phyloP scores from a whole-genome alignment of 108 stramenopile species.

The Stephanodiscus triporus region DNA sequence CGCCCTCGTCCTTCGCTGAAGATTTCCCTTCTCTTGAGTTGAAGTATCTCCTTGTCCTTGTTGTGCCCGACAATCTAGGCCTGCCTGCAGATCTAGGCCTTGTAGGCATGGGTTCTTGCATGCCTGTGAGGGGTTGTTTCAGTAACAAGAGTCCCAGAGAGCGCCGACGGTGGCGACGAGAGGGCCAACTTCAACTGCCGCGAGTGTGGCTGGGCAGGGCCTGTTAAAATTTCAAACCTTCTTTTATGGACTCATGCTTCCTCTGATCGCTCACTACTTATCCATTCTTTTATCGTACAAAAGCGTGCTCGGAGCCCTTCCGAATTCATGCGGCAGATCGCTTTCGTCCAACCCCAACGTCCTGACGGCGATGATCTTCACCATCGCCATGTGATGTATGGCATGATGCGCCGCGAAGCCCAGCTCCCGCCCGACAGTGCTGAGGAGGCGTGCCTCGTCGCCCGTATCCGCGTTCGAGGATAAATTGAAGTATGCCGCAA shows the following conservation, averaged over 20 bases:
- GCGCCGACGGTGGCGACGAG: not conserved
- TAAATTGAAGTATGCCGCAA: constrained; percentile 78
- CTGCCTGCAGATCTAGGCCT: constrained; percentile 16
- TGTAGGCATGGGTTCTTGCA: not conserved
- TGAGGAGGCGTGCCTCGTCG: constrained; percentile 57
- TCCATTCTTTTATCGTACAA: constrained; percentile 47
- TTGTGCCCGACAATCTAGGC: constrained; percentile 25
- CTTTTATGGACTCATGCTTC: too few species aligned
- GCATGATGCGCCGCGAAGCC: constrained; percentile 93
- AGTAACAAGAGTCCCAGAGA: not conserved
- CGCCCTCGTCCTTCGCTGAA: not conserved
- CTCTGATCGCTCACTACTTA: too few species aligned
- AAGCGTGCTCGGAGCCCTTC: constrained; percentile 83
- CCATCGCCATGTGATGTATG: constrained; percentile 93
- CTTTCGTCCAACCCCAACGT: constrained; percentile 48
- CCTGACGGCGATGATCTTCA: constrained; percentile 75
- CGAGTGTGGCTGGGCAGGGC: too few species aligned
- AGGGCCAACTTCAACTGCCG: too few species aligned
- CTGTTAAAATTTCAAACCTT: too few species aligned
- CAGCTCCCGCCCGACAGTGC: constrained; percentile 82
- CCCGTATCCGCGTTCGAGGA: constrained; percentile 61
- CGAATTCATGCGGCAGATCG: constrained; percentile 73
- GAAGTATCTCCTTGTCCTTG: constrained; percentile 36
- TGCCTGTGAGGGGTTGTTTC: not conserved
- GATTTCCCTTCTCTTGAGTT: constrained; percentile 13